Evolutionary conservation across 1,284 basidiomycete species (phyloP).

Genomic region (Pseudozyma sp.): DNA sequence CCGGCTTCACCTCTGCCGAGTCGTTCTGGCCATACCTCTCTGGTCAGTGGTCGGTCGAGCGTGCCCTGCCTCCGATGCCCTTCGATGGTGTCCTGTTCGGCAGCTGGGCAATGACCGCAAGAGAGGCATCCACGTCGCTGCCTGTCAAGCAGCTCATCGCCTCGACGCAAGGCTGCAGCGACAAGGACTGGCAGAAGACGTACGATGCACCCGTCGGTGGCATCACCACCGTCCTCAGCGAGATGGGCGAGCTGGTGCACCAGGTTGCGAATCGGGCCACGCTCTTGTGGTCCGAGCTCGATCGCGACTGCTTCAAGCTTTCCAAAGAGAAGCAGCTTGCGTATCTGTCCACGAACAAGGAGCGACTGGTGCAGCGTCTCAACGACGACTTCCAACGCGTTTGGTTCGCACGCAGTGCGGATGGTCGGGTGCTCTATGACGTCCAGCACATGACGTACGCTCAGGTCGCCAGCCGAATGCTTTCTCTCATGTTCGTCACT

Average conservation of each 20-base stretch:
- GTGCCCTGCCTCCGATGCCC: slow-evolving; percentile 91
- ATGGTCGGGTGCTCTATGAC: slow-evolving; percentile 78
- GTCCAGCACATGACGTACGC: slow-evolving; percentile 98
- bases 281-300: slow-evolving; percentile 98
- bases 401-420: slow-evolving; percentile 61
- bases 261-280: slow-evolving; percentile 89
- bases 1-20: slow-evolving; percentile 93
- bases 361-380: slow-evolving; percentile 88
- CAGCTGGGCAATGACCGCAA: slow-evolving; percentile 95
- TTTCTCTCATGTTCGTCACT: slow-evolving; percentile 90
- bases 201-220: slow-evolving; percentile 88
- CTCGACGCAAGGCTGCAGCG: slow-evolving; percentile 87
- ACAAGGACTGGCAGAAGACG: slow-evolving; percentile 92
- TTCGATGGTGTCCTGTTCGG: slow-evolving; percentile 95
- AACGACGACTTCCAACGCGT: slow-evolving; percentile 93
- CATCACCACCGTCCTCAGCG: slow-evolving; percentile 94
- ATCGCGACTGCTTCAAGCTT: slow-evolving; percentile 86
- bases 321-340: slow-evolving; percentile 91
- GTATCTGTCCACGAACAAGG: slow-evolving; percentile 87
- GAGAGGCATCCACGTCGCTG: slow-evolving; percentile 93
- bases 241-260: slow-evolving; percentile 98
- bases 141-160: slow-evolving; percentile 97
- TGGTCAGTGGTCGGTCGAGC: slow-evolving; percentile 91
- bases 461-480: slow-evolving; percentile 89
- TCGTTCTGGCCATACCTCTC: slow-evolving; percentile 97